Percentiles rank a stretch among this genome's conserved stretches.
Evolutionary conservation across 2,329 filamentous ascomycete genomes (phyloP).

Genomic region (Cytospora piceae): DNA sequence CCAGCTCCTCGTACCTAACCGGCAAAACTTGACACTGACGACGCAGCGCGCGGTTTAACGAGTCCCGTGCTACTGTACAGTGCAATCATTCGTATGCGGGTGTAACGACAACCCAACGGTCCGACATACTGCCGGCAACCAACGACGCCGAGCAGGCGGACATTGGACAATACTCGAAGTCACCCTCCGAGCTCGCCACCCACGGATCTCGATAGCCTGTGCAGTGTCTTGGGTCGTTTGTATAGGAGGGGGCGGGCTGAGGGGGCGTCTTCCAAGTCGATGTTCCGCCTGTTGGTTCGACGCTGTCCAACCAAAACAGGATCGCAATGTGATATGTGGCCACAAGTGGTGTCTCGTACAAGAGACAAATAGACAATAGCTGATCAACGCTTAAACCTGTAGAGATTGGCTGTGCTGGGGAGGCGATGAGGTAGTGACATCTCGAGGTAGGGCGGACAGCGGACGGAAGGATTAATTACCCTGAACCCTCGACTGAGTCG

Average conservation of each 20-base stretch:
- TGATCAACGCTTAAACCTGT: conserved; percentile 9
- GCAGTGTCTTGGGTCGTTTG: conserved; percentile 14
- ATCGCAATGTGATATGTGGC: conserved; percentile 9
- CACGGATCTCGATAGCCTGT: conserved; percentile 1
- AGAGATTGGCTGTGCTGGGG: conserved; percentile 6
- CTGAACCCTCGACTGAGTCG: not conserved
- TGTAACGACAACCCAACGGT: conserved; percentile 7
- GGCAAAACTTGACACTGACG: not conserved
- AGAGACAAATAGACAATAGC: conserved; percentile 25
- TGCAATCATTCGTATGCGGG: not conserved
- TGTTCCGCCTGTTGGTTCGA: not conserved
- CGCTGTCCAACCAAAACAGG: conserved; percentile 22
- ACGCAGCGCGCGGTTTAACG: not conserved
- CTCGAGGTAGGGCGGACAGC: not conserved
- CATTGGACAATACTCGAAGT: not conserved
- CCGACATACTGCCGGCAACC: conserved; percentile 4
- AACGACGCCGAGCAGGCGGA: not conserved
- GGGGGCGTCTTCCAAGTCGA: not conserved
- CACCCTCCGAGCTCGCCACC: not conserved
- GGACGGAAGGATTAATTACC: conserved; percentile 12
- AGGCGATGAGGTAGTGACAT: not conserved
- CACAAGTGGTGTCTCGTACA: conserved; percentile 24
- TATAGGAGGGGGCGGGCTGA: not conserved
- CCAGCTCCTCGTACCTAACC: not conserved
- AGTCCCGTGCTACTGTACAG: not conserved